Evolutionary conservation across 2,329 filamentous ascomycete species (phyloP).

Genomic region (Botrytis paeoniae): DNA sequence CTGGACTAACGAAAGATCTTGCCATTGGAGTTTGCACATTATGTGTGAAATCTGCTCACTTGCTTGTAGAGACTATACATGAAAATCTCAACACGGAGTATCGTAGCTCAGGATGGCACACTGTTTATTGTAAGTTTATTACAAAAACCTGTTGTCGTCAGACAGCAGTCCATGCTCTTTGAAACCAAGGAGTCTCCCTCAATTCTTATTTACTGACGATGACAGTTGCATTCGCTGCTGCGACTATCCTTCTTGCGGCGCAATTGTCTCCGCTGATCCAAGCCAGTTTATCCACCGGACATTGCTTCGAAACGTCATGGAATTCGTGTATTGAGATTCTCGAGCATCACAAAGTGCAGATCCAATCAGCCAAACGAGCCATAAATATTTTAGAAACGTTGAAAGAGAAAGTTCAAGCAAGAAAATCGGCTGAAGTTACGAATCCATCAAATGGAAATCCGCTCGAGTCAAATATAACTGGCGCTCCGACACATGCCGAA

Average conservation of each 20-base stretch:
- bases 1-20: constrained; percentile 5
- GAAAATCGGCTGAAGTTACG: not conserved
- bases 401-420: constrained; percentile 15
- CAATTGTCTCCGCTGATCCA: constrained; percentile 15
- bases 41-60: constrained; percentile 25
- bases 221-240: constrained; percentile 25
- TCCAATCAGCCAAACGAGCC: constrained; percentile 4
- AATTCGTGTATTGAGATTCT: constrained; percentile 9
- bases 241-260: constrained; percentile 23
- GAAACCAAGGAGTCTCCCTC: not conserved
- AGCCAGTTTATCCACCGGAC: not conserved
- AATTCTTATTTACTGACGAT: not conserved
- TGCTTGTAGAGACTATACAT: constrained; percentile 20
- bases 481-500: not conserved
- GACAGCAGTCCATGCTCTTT: not conserved
- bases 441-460: not conserved
- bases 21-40: constrained; percentile 20
- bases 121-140: constrained; percentile 26
- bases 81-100: constrained; percentile 19
- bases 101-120: constrained; percentile 27
- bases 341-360: constrained; percentile 13
- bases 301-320: constrained; percentile 16
- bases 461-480: not conserved
- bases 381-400: not conserved
- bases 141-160: not conserved